phyloP scores from a whole-genome alignment of 202 grass and related monocot species.

The Miscanthus sacchariflorus region DNA sequence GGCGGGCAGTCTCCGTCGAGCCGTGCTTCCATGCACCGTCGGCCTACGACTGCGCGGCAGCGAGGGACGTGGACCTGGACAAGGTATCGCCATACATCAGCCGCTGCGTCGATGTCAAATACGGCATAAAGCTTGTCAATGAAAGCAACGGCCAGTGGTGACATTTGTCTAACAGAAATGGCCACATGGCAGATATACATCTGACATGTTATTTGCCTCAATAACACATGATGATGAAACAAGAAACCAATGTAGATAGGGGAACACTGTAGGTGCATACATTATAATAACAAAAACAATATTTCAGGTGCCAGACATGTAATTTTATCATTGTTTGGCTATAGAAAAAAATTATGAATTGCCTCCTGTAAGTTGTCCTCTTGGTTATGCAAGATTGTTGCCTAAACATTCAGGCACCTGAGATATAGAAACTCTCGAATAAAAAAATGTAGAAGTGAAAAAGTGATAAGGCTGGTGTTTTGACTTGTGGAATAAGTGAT shows the following conservation, averaged over 20 bases:
- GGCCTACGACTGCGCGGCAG: slow-evolving; percentile 56
- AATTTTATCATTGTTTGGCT: no score
- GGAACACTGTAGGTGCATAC: no score
- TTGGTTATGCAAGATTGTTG: no score
- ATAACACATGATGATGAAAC: neutral
- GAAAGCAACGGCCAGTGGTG: slow-evolving; percentile 43
- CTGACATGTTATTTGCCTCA: neutral
- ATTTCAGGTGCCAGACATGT: no score
- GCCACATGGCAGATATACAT: neutral
- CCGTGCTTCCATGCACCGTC: slow-evolving; percentile 82
- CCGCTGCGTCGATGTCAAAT: slow-evolving; percentile 72
- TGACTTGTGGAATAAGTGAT: no score
- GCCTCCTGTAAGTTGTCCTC: no score
- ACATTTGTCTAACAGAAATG: neutral
- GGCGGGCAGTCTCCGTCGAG: slow-evolving; percentile 57
- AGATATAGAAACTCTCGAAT: no score
- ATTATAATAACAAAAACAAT: no score
- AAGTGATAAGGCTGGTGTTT: no score
- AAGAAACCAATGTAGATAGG: neutral
- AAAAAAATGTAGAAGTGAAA: no score
- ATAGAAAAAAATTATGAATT: no score
- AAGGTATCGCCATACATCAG: slow-evolving; percentile 54
- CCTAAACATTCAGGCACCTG: no score
- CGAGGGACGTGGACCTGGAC: slow-evolving; percentile 50
- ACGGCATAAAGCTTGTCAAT: slow-evolving; percentile 74